phyloP scores from a whole-genome alignment of 169 alveolate genomes.

The Eimeria falciformis region DNA sequence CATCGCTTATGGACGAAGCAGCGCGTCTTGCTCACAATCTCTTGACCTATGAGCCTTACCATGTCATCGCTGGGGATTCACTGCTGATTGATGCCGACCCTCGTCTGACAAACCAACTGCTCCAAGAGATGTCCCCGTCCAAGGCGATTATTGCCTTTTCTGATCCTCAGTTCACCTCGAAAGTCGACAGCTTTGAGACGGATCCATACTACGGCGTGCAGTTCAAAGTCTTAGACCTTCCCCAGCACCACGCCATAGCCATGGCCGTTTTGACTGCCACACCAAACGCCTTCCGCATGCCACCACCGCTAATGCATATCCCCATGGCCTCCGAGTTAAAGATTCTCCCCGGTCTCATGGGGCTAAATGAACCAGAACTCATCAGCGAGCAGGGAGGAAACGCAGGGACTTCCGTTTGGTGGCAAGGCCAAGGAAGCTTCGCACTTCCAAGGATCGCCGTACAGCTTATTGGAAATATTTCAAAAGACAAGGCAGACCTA shows the following conservation, averaged over 20 bases:
- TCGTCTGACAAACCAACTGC: conserved; percentile 69
- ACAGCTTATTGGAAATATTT: conserved; percentile 62
- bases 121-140: conserved; percentile 63
- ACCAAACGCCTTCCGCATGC: conserved; percentile 71
- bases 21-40: conserved; percentile 78
- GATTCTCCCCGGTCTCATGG: conserved; percentile 48
- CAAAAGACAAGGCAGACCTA: conserved; percentile 47
- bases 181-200: conserved; percentile 26
- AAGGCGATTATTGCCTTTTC: conserved; percentile 76
- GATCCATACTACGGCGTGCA: conserved; percentile 80
- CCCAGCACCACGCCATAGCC: conserved; percentile 47
- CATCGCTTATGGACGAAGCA: conserved; percentile 75
- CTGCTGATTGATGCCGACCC: conserved; percentile 76
- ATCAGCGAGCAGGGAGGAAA: conserved; percentile 66
- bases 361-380: conserved; percentile 72
- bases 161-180: conserved; percentile 74
- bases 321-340: conserved; percentile 69
- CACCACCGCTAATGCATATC: conserved; percentile 76
- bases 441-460: conserved; percentile 74
- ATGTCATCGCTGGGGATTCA: conserved; percentile 76
- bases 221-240: conserved; percentile 65
- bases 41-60: conserved; percentile 76
- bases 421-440: conserved; percentile 77
- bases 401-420: conserved; percentile 75
- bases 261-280: conserved; percentile 67